A percentile compares a stretch with the other conserved stretches of the same genome.
phyloP scores from a whole-genome alignment of 108 stramenopile genomes.

The Fragilariopsis cylindrus region DNA sequence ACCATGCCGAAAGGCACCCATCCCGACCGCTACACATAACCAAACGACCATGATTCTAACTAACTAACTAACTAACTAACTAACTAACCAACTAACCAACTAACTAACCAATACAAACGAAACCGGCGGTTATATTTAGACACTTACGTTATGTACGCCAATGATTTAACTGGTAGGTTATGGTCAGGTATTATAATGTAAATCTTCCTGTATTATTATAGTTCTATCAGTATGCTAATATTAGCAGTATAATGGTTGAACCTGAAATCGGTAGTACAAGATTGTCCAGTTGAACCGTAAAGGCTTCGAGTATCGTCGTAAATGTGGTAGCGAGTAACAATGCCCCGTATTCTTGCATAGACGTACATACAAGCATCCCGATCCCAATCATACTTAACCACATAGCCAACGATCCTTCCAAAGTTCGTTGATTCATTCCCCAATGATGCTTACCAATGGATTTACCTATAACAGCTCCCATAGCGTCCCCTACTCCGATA shows the following conservation, averaged over 20 bases:
- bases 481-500: conserved; percentile 80
- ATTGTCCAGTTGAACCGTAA: conserved; percentile 82
- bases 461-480: conserved; percentile 68
- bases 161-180: too few species aligned
- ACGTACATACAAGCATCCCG: conserved; percentile 1
- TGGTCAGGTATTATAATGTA: too few species aligned
- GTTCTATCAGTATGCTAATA: background rate
- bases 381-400: conserved; percentile 53
- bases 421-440: conserved; percentile 58
- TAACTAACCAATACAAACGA: too few species aligned
- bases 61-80: too few species aligned
- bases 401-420: conserved; percentile 82
- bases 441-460: conserved; percentile 37
- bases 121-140: too few species aligned
- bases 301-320: conserved; percentile 74
- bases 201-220: too few species aligned
- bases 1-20: conserved; percentile 72
- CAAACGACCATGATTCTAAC: background rate
- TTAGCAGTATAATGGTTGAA: background rate
- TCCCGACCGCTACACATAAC: conserved; percentile 31
- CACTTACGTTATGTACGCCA: too few species aligned
- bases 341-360: conserved; percentile 5
- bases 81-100: too few species aligned
- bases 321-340: conserved; percentile 31
- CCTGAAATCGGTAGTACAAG: conserved; percentile 77